Conservation (phyloP, 2,329 filamentous ascomycete genomes). For the Apiospora sp. region DNA sequence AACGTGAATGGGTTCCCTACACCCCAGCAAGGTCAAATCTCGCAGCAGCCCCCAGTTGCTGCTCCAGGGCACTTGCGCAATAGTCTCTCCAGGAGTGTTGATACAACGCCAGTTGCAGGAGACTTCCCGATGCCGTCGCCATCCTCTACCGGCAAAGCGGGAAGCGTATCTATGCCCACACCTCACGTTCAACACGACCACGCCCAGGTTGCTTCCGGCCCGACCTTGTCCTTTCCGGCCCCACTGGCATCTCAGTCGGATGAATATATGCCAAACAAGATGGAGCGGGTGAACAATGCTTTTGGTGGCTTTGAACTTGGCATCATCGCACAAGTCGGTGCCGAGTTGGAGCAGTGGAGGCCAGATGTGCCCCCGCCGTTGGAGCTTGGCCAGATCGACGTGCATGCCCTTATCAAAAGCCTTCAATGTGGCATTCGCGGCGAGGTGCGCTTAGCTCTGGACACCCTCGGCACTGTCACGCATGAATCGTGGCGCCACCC, state of each 20-base stretch:
- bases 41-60: constrained; percentile 53
- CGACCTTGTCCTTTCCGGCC: constrained; percentile 40
- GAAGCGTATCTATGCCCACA: constrained; percentile 51
- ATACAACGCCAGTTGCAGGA: constrained; percentile 49
- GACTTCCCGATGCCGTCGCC: constrained; percentile 58
- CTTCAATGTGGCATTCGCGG: constrained; percentile 88
- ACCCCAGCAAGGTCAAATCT: constrained; percentile 50
- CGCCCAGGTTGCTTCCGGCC: constrained; percentile 36
- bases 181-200: constrained; percentile 41
- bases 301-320: constrained; percentile 78
- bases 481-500: constrained; percentile 68
- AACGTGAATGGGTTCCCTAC: constrained; percentile 59
- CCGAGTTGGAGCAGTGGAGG: constrained; percentile 71
- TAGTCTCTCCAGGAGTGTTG: constrained; percentile 60
- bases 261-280: constrained; percentile 63
- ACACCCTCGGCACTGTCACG: constrained; percentile 76
- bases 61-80: constrained; percentile 55
- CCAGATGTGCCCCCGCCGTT: constrained; percentile 77
- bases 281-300: constrained; percentile 56
- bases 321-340: constrained; percentile 69
- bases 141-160: constrained; percentile 47
- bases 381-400: constrained; percentile 88
- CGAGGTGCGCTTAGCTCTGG: constrained; percentile 89
- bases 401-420: constrained; percentile 87
- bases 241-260: constrained; percentile 56